phyloP scores from a whole-genome alignment of 257 asterid genomes.

The Salvia rosmarinus region DNA sequence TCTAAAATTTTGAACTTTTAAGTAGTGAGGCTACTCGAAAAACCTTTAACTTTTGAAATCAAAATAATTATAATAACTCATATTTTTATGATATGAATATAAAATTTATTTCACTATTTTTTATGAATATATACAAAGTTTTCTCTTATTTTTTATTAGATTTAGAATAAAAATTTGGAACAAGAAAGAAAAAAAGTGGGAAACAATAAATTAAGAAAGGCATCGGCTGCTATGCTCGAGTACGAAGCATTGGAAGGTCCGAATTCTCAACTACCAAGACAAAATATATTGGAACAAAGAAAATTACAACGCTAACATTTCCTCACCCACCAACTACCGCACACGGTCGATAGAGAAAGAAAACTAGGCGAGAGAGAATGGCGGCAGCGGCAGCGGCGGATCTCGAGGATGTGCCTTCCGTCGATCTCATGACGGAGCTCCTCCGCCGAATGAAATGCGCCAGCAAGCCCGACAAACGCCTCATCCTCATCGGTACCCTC shows the following conservation, averaged over 20 bases:
- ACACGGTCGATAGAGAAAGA: not conserved
- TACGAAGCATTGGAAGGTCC: constrained; percentile 49
- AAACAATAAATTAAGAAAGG: not conserved
- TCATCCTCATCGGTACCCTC: constrained; percentile 71
- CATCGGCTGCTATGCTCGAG: constrained; percentile 6
- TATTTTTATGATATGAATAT: too few relatives aligned
- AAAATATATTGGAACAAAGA: constrained; percentile 2
- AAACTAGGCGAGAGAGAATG: constrained; percentile 11
- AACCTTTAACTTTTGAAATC: too few relatives aligned
- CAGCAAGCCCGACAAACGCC: constrained; percentile 82
- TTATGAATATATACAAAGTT: too few relatives aligned
- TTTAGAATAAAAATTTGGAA: too few relatives aligned
- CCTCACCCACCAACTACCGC: constrained; percentile 15
- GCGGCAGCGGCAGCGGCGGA: constrained; percentile 42
- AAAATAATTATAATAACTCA: too few relatives aligned
- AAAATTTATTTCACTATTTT: too few relatives aligned
- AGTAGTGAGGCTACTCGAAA: too few relatives aligned
- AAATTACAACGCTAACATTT: not conserved
- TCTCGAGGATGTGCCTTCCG: constrained; percentile 72
- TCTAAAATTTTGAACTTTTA: too few relatives aligned
- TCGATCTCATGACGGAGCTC: constrained; percentile 76
- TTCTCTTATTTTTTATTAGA: too few relatives aligned
- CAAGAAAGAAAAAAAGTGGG: not conserved
- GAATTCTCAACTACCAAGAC: constrained; percentile 35
- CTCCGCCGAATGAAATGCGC: constrained; percentile 82